Conservation (phyloP, 2,329 filamentous ascomycete genomes). For the Ophiostoma fasciatum region DNA sequence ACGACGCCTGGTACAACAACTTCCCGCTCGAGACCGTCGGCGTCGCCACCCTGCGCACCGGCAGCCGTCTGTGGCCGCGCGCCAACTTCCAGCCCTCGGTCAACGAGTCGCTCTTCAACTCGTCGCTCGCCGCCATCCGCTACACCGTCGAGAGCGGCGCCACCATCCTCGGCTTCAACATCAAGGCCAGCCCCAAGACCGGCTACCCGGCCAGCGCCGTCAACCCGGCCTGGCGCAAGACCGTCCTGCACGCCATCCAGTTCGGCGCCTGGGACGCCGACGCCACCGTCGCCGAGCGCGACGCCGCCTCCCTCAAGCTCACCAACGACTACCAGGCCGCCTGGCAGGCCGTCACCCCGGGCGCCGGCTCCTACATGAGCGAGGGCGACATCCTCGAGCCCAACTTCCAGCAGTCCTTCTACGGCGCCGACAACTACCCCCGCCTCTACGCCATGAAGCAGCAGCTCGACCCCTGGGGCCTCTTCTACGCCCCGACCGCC, state of each 20-base stretch:
- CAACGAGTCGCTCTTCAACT: conserved; percentile 17
- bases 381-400: conserved; percentile 22
- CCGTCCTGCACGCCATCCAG: conserved; percentile 23
- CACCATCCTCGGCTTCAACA: conserved; percentile 25
- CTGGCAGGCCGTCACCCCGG: conserved; percentile 17
- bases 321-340: conserved; percentile 19
- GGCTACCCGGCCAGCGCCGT: conserved; percentile 25
- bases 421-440: conserved; percentile 18
- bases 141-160: conserved; percentile 25
- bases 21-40: conserved; percentile 24
- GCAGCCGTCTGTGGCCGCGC: conserved; percentile 17
- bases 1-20: conserved; percentile 29
- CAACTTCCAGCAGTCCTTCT: conserved; percentile 21
- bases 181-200: conserved; percentile 15
- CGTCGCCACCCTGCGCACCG: conserved; percentile 11
- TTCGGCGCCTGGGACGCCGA: conserved; percentile 14
- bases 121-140: conserved; percentile 19
- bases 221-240: conserved; percentile 33
- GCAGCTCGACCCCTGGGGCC: conserved; percentile 18
- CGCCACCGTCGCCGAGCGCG: conserved; percentile 8
- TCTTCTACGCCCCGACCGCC: conserved; percentile 16
- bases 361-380: conserved; percentile 24
- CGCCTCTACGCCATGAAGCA: conserved; percentile 18
- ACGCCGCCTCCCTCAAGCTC: conserved; percentile 13
- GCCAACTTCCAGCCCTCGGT: conserved; percentile 18